phyloP scores from a whole-genome alignment of 345 rosid genomes.

The Aquilaria malaccensis region DNA sequence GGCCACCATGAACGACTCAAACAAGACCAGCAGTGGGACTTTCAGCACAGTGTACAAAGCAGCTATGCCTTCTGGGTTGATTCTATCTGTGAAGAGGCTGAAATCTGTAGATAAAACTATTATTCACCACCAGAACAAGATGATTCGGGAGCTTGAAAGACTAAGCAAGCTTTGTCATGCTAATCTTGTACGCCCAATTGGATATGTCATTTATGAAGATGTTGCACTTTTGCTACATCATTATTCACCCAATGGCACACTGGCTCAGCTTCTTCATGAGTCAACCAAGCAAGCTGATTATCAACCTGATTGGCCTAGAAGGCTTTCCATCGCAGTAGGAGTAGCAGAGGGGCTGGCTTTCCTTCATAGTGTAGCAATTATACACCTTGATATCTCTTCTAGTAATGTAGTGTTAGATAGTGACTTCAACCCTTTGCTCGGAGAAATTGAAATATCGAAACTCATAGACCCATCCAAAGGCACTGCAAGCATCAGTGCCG shows the following conservation, averaged over 20 bases:
- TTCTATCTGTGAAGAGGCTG: conserved; percentile 69
- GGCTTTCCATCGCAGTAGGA: conserved; percentile 78
- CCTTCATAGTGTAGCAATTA: conserved; percentile 85
- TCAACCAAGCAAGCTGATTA: conserved; percentile 55
- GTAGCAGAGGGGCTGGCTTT: conserved; percentile 88
- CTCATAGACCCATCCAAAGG: conserved; percentile 78
- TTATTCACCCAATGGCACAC: conserved; percentile 72
- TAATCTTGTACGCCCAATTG: conserved; percentile 71
- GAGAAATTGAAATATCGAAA: conserved; percentile 92
- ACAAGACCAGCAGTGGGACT: conserved; percentile 73
- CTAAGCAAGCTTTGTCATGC: conserved; percentile 94
- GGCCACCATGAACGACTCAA: conserved; percentile 78
- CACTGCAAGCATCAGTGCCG: conserved; percentile 81
- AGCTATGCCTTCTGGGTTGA: conserved; percentile 89
- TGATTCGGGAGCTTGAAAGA: conserved; percentile 94
- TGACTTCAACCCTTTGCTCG: conserved; percentile 61
- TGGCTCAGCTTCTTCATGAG: conserved; percentile 79
- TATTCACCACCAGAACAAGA: conserved; percentile 81
- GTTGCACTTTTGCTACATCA: conserved; percentile 88
- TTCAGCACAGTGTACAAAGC: conserved; percentile 91
- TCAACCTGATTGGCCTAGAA: conserved; percentile 81
- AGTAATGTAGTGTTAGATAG: conserved; percentile 76
- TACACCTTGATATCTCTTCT: conserved; percentile 89
- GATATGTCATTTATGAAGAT: conserved; percentile 86
- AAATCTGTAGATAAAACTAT: conserved; percentile 86